Base-by-base conservation (phyloP, 2,329 filamentous ascomycete genomes). In the Zasmidium cellare region DNA sequence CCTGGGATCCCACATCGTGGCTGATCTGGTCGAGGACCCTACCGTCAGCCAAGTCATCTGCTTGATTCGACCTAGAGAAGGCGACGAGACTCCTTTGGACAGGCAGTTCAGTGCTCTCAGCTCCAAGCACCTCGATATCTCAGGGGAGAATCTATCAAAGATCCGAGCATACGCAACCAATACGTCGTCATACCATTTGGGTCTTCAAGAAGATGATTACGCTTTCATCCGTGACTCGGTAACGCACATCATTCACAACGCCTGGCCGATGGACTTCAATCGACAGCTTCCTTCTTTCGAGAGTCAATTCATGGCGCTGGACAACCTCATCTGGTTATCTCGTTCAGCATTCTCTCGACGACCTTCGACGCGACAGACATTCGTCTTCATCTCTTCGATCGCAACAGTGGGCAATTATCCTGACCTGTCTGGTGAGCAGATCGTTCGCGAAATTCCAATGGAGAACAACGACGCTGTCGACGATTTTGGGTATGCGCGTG, bases 181-280 rank as follows among this genome's bases (percentile, higher is more conserved):
- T 23, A 49, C 55, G 5, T 5, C 25, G 11, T 5, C 25, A 11
- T 28, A 6, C 25, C 41, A 58, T 2, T 59, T 71, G 3, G 69
- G 67, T 3, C 63, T 72, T 6, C 24, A 51, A n/a, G 38, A 47
- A 1, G 14, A 55, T 2, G 56, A 57, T 2, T 69, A 69, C 50
- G 35, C 48, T 3, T 56, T 61, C 18, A 28, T 71, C 16, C 46
- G 59, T 14, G 20, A 53, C 20, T 46, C 47, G 1, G 60, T 66
- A 14, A 69, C 65, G 14, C 41, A 63, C 41, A 58, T 73, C 54
- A 67, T 74, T 28, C 72, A 74, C 63, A 72, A 71, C 53, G 72
- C 72, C 1, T 74, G 72, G 72, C 65, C 70, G 2, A 71, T 74
- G 9, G 64, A 73, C 58, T 73, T 74, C 66, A 74, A 74, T 58